Percentiles rank a stretch among this genome's conserved stretches.
Conservation (phyloP, 2,329 filamentous ascomycete genomes). For the Colletotrichum somersetense region DNA sequence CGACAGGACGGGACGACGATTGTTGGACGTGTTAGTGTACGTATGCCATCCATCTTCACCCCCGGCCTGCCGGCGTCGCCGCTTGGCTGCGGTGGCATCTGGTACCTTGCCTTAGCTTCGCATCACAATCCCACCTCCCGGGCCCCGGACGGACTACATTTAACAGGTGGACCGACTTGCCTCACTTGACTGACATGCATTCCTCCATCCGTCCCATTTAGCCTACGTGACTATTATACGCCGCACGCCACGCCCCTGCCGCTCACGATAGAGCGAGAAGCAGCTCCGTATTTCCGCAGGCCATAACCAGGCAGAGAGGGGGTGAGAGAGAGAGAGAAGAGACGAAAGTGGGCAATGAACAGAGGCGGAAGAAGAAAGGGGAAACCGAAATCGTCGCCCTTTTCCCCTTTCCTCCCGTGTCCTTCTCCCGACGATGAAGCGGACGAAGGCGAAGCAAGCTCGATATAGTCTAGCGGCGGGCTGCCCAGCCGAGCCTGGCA, state of each 20-base stretch:
- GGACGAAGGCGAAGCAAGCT: background rate
- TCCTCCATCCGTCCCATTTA: background rate
- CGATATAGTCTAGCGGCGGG: background rate
- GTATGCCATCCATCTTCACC: background rate
- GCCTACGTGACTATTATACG: background rate
- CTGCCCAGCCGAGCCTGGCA: too few relatives aligned
- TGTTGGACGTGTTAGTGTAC: too few relatives aligned
- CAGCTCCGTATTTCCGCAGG: background rate
- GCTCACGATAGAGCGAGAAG: background rate
- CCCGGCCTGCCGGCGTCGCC: background rate
- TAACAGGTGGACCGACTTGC: too few relatives aligned
- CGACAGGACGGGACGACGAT: too few relatives aligned
- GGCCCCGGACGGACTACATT: background rate
- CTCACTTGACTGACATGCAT: background rate
- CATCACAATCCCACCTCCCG: background rate
- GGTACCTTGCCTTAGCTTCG: conserved; percentile 13
- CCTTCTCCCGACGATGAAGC: background rate
- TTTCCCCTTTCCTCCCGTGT: too few relatives aligned
- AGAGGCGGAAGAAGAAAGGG: background rate
- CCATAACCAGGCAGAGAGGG: background rate
- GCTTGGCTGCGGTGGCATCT: conserved; percentile 1
- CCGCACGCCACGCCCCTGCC: background rate
- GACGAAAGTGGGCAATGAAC: background rate
- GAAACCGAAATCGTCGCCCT: background rate
- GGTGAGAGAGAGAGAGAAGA: background rate